Evolutionary conservation across 345 rosid genomes (phyloP).

Genomic region (Barbarea vulgaris): DNA sequence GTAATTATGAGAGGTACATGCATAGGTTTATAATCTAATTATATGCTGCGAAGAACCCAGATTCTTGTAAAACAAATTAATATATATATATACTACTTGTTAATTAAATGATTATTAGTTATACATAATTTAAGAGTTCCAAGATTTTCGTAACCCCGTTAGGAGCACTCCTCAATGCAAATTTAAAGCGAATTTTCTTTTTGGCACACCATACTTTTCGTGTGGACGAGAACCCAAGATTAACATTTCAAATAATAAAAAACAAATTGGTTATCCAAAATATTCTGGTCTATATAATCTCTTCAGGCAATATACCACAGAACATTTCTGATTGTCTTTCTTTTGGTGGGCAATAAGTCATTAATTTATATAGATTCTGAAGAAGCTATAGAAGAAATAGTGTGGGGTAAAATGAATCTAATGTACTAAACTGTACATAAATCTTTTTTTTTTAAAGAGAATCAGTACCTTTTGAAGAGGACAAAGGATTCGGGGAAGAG

Average conservation of each 20-base stretch:
- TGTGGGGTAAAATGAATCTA: slow-evolving; percentile 22
- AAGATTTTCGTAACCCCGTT: slow-evolving; percentile 45
- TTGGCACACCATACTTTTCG: slow-evolving; percentile 27
- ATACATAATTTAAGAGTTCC: slow-evolving; percentile 45
- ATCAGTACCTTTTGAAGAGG: slow-evolving; percentile 45
- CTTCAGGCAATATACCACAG: not conserved
- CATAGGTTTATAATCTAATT: slow-evolving; percentile 23
- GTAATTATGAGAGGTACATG: slow-evolving; percentile 26
- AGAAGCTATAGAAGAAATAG: slow-evolving; percentile 12
- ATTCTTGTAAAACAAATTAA: not conserved
- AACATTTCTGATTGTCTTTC: not conserved
- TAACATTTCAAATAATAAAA: not conserved
- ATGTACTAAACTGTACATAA: slow-evolving; percentile 33
- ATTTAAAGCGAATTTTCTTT: slow-evolving; percentile 23
- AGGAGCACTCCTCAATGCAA: slow-evolving; percentile 34
- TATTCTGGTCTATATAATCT: not conserved
- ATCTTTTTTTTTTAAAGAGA: not conserved
- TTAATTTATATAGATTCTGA: too few species aligned
- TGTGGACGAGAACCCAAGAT: not conserved
- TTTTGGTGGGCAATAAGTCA: too few species aligned
- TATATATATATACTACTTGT: not conserved
- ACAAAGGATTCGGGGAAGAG: slow-evolving; percentile 61
- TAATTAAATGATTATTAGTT: slow-evolving; percentile 21
- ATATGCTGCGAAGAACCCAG: slow-evolving; percentile 20
- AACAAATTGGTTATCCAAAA: not conserved